A percentile compares a stretch with the other conserved stretches of the same genome.
Evolutionary conservation across 1,284 basidiomycete genomes (phyloP).

Genomic region (Ceratobasidium sp.): DNA sequence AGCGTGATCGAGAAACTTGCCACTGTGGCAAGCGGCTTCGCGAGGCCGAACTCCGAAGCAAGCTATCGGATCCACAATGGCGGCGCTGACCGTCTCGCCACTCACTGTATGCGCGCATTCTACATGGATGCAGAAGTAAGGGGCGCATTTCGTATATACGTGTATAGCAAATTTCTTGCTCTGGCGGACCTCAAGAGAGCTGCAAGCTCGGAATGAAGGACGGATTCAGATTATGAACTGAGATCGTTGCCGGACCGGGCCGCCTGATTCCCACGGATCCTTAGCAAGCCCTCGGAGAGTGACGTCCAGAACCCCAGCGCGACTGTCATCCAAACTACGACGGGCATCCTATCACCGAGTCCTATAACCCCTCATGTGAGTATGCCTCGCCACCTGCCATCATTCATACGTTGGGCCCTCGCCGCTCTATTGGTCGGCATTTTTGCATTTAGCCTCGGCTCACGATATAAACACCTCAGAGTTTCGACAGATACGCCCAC

Average conservation of each 20-base stretch:
- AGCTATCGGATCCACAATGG: not conserved
- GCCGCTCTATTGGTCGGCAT: constrained; percentile 34
- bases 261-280: constrained; percentile 20
- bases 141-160: constrained; percentile 5
- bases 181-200: constrained; percentile 36
- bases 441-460: constrained; percentile 30
- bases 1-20: not conserved
- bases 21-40: constrained; percentile 31
- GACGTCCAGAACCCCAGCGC: constrained; percentile 20
- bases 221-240: constrained; percentile 43
- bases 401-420: constrained; percentile 31
- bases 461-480: constrained; percentile 42
- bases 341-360: constrained; percentile 20
- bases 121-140: not conserved
- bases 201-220: constrained; percentile 28
- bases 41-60: constrained; percentile 12
- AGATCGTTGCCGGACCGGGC: constrained; percentile 39
- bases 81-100: constrained; percentile 7
- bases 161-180: constrained; percentile 5
- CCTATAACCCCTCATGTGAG: constrained; percentile 42
- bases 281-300: constrained; percentile 33
- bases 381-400: constrained; percentile 30
- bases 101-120: not conserved
- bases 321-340: constrained; percentile 16
- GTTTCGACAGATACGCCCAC: constrained; percentile 9